Evolutionary conservation across 1,284 basidiomycete species (phyloP).

Genomic region (Fomitopsis schrenkii): DNA sequence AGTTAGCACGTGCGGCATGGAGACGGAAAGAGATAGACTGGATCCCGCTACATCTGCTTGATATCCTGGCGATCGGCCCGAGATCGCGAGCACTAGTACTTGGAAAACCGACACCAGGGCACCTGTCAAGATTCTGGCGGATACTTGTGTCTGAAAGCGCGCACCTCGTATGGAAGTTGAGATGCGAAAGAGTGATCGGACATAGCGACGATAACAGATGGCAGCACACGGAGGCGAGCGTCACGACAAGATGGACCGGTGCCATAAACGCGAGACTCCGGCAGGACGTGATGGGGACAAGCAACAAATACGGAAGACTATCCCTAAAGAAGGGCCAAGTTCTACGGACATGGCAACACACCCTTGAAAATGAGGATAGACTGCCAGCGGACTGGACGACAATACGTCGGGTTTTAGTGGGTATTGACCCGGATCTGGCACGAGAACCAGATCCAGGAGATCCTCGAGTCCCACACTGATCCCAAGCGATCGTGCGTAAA

Average conservation of each 20-base stretch:
- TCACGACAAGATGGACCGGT: neutral
- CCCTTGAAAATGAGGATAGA: neutral
- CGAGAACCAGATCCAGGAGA: no score
- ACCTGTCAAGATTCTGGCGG: constrained; percentile 2
- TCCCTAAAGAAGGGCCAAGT: neutral
- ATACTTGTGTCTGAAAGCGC: neutral
- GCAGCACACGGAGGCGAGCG: no score
- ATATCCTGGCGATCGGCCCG: neutral
- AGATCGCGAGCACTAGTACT: no score
- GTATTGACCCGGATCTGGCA: neutral
- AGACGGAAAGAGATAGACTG: no score
- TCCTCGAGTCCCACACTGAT: neutral
- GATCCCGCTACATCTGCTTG: neutral
- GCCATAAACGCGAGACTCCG: neutral
- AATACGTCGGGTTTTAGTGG: no score
- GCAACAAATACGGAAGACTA: neutral
- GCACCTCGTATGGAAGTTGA: neutral
- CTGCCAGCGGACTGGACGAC: neutral
- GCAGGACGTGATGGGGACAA: neutral
- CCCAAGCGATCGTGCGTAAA: neutral
- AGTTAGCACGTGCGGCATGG: neutral
- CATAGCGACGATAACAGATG: neutral
- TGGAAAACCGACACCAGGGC: constrained; percentile 6
- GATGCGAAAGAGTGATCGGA: neutral
- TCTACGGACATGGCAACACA: neutral